Evolutionary conservation across 2,329 filamentous ascomycete species (phyloP).

Genomic region (Dothistroma pini): DNA sequence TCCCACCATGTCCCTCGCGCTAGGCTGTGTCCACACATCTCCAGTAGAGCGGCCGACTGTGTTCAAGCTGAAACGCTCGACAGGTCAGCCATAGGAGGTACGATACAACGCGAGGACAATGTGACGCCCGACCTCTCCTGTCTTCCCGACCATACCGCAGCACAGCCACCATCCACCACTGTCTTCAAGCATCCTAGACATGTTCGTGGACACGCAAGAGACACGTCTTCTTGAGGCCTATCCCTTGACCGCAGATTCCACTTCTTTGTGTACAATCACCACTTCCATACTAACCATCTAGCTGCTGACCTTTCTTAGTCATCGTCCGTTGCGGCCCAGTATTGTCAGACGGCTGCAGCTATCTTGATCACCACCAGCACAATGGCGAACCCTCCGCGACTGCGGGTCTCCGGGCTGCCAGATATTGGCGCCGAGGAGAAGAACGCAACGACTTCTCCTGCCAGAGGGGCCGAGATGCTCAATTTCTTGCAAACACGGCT

Average conservation of each 20-base stretch:
- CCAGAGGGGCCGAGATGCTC: conserved; percentile 73
- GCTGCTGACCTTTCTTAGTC: conserved; percentile 4
- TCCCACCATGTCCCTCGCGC: not conserved
- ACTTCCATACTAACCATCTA: not conserved
- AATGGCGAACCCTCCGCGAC: conserved; percentile 28
- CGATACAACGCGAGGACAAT: not conserved
- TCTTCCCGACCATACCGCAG: not conserved
- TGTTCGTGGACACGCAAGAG: not conserved
- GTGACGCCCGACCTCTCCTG: not conserved
- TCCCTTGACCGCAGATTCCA: not conserved
- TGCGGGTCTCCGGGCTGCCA: conserved; percentile 51
- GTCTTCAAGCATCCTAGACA: not conserved
- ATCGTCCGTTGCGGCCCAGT: not conserved
- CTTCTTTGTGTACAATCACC: not conserved
- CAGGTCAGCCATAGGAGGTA: not conserved
- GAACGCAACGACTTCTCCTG: conserved; percentile 63
- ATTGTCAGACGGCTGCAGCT: not conserved
- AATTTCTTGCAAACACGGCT: conserved; percentile 36
- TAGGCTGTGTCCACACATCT: not conserved
- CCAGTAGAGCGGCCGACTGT: not conserved
- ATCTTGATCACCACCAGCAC: not conserved
- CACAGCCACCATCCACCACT: not conserved
- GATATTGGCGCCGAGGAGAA: conserved; percentile 58
- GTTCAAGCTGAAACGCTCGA: conserved; percentile 1
- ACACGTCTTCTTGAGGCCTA: not conserved